Conservation (phyloP, 352 stramenopile species). For the Phytophthora niederhauseri region DNA sequence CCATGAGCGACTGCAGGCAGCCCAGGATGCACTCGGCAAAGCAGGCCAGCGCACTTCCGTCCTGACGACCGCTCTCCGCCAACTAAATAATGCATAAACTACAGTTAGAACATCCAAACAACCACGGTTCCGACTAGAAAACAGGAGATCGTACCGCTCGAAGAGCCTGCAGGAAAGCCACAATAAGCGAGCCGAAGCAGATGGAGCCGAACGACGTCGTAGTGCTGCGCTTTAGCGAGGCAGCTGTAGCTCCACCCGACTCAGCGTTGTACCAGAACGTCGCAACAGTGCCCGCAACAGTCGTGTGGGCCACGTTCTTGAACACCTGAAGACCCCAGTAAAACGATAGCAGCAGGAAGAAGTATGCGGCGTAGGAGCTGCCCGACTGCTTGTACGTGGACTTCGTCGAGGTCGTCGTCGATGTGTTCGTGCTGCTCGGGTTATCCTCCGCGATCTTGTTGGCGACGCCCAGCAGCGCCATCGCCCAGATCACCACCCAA, state of each 20-base stretch:
- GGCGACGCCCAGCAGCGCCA: slow-evolving; percentile 89
- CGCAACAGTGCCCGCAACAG: slow-evolving; percentile 92
- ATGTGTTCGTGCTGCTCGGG: slow-evolving; percentile 29
- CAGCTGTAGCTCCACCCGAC: slow-evolving; percentile 81
- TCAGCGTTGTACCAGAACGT: slow-evolving; percentile 96
- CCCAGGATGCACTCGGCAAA: slow-evolving; percentile 86
- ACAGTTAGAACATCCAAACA: slow-evolving; percentile 4
- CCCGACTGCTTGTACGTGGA: slow-evolving; percentile 43
- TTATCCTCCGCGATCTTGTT: slow-evolving; percentile 75
- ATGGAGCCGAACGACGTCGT: slow-evolving; percentile 97
- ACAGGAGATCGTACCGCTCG: slow-evolving; percentile 51
- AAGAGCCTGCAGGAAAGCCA: slow-evolving; percentile 93
- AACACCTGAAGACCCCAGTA: slow-evolving; percentile 94
- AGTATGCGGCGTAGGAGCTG: slow-evolving; percentile 47
- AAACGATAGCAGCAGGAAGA: slow-evolving; percentile 86
- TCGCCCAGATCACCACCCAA: slow-evolving; percentile 91
- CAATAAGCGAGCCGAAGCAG: slow-evolving; percentile 94
- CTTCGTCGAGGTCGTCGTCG: slow-evolving; percentile 29
- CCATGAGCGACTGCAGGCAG: slow-evolving; percentile 86
- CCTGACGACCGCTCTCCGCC: slow-evolving; percentile 69
- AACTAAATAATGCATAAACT: slow-evolving; percentile 37
- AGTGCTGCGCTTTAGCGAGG: slow-evolving; percentile 81
- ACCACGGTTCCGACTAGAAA: not conserved
- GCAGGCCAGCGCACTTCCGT: slow-evolving; percentile 74
- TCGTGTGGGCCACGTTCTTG: slow-evolving; percentile 95